These are phyloP conservation scores for Lavandula angustifolia DNA, from an alignment of 257 asterid genomes.

Conservation along the genomic window DNA sequence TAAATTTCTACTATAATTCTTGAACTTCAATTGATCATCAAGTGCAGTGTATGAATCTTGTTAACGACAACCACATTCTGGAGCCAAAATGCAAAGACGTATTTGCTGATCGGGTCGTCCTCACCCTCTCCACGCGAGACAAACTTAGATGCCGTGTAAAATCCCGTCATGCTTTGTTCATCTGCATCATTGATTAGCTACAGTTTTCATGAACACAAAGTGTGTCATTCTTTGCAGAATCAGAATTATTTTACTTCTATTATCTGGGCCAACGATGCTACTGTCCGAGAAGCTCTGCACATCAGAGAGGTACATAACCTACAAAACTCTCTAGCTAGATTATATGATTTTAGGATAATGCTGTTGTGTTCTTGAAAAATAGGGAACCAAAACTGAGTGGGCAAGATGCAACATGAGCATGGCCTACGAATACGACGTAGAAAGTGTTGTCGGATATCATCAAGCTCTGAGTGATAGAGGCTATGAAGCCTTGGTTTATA, in stretches of 20 bases:
- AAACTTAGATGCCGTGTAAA: slow-evolving; percentile 42
- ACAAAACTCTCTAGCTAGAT: no score
- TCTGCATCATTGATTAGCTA: no score
- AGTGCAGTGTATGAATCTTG: slow-evolving; percentile 35
- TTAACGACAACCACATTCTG: slow-evolving; percentile 18
- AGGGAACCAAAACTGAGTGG: slow-evolving; percentile 46
- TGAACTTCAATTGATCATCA: no score
- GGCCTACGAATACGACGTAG: slow-evolving; percentile 22
- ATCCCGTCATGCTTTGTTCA: background rate
- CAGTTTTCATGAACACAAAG: no score
- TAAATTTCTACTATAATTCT: no score
- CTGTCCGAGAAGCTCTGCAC: slow-evolving; percentile 49
- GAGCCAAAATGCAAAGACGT: slow-evolving; percentile 44
- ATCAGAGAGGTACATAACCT: slow-evolving; percentile 40
- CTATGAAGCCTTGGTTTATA: slow-evolving; percentile 46
- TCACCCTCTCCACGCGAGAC: slow-evolving; percentile 19
- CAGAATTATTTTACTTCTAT: slow-evolving; percentile 27
- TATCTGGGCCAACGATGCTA: slow-evolving; percentile 46
- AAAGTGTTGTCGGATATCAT: slow-evolving; percentile 31
- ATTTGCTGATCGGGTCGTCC: slow-evolving; percentile 26
- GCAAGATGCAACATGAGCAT: slow-evolving; percentile 38
- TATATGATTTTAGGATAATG: no score
- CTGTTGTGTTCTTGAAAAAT: no score
- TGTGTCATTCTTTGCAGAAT: slow-evolving; percentile 26
- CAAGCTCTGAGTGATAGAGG: slow-evolving; percentile 37